These are phyloP conservation scores for Pseudocercospora fuligena DNA, from an alignment of 2,329 filamentous ascomycete species.

Conservation along the genomic window DNA sequence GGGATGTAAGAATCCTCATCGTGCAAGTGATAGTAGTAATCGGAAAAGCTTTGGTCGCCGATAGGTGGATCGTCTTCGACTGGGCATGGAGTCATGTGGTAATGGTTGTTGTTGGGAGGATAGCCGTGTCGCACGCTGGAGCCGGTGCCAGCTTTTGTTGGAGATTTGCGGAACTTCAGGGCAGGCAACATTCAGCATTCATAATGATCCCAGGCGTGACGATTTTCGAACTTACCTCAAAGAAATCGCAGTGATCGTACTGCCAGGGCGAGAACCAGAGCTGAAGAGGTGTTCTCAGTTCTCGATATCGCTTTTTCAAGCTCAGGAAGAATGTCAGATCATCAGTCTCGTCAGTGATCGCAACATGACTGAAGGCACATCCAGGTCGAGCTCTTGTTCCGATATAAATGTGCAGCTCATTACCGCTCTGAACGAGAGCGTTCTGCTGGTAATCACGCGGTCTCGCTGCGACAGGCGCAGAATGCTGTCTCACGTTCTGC, in stretches of 20 bases:
- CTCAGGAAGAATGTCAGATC: background rate
- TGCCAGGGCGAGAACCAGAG: slow-evolving; percentile 14
- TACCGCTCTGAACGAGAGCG: no score
- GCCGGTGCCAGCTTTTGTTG: background rate
- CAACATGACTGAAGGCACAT: background rate
- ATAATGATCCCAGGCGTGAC: no score
- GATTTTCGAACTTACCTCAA: no score
- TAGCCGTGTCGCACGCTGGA: background rate
- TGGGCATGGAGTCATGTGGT: slow-evolving; percentile 1
- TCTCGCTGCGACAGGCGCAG: no score
- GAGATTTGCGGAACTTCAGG: slow-evolving; percentile 1
- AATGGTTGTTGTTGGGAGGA: background rate
- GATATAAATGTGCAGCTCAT: no score
- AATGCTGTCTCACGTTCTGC: no score
- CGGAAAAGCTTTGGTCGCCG: background rate
- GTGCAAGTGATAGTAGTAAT: background rate
- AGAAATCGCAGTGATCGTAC: slow-evolving; percentile 18
- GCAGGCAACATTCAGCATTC: no score
- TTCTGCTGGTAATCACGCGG: no score
- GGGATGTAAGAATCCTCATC: no score
- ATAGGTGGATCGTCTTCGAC: background rate
- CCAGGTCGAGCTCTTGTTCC: no score
- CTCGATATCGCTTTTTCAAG: background rate
- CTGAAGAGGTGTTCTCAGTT: background rate
- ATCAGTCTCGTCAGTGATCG: background rate